Percentiles rank a stretch among this genome's conserved stretches.
Conservation (phyloP, 139 green algal genomes). For the Asterochloris erici region DNA sequence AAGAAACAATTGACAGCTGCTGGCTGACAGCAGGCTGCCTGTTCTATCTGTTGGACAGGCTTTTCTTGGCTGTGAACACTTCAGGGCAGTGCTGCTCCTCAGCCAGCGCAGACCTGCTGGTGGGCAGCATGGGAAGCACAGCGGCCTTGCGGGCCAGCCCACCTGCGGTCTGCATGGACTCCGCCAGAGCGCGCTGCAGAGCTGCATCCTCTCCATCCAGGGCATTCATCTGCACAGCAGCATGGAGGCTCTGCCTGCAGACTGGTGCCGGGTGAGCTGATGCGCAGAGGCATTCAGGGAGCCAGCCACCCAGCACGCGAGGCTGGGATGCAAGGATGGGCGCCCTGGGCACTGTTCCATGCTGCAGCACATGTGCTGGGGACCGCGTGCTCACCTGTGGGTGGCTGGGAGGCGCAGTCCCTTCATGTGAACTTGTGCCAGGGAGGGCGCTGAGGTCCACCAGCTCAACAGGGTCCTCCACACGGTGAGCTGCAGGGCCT, state of each 20-base stretch:
- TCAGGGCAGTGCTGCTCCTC: background rate
- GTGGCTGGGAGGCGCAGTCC: background rate
- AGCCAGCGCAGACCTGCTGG: background rate
- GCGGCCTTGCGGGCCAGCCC: background rate
- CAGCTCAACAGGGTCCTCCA: background rate
- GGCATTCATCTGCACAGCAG: background rate
- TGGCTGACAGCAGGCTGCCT: background rate
- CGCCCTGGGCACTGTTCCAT: too few species aligned
- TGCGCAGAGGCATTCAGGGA: too few species aligned
- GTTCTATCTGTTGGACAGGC: background rate
- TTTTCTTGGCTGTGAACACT: too few species aligned
- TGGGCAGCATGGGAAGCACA: background rate
- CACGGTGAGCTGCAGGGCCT: background rate
- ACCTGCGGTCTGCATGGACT: conserved; percentile 11
- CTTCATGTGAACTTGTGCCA: background rate
- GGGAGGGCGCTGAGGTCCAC: background rate
- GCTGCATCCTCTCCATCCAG: background rate
- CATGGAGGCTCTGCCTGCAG: too few species aligned
- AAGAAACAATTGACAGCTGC: too few species aligned
- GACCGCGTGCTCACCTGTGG: background rate
- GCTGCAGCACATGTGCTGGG: too few species aligned
- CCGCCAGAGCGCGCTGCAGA: conserved; percentile 5
- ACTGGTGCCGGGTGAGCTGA: background rate
- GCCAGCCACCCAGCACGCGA: too few species aligned
- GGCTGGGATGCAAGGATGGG: background rate